Evolutionary conservation across 306 rosid genomes (phyloP), one percentile per base, ranked within the genome.

Genomic region (Hippophae rhamnoides): DNA sequence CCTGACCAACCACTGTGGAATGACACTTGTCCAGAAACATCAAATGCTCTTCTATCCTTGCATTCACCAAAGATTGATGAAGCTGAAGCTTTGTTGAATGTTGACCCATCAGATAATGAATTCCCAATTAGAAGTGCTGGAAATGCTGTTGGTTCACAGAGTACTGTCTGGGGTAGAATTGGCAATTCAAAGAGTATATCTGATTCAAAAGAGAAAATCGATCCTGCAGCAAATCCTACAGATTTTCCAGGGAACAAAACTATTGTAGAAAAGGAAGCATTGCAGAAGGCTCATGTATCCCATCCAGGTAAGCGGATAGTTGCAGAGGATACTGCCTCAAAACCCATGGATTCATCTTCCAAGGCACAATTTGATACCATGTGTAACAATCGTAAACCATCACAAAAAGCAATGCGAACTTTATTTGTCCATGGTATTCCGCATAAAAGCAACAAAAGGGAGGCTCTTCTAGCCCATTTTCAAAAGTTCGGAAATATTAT

Each of bases 1-100:
- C 99, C 99, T 53, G 99, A 93, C 75, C 99, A 93, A 79, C 99
- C 99, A 14, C 78, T 93, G 72, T 93, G 99, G 99, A 93, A 84
- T 74, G 84, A 87, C 77, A 75, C 70, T 69, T 68, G 85, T 68
- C 79, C 84, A 49, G 92, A 86, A 71, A 74, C 92, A 61, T 74
- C 96, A 74, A 85, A 72, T 80, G 70, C 81, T 7, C 87, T 76
- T 59, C 65, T 84, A 48, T 72, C 54, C 49, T 59, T 85, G 70
- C 85, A 76, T 60, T 79, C 97, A 74, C 67, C 92, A 49, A 85
- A 84, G 82, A 73, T 66, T 62, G 95, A 83, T 63, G 96, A 85
- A 67, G 60, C 78, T 11, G 88, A 82, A 72, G 71, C 89, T 60
- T 71, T 81, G n/a, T 60, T 66, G 31, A 64, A 68, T 73, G 93